Base-by-base conservation (phyloP, 2,329 filamentous ascomycete genomes). In the Albifimbria verrucaria region DNA sequence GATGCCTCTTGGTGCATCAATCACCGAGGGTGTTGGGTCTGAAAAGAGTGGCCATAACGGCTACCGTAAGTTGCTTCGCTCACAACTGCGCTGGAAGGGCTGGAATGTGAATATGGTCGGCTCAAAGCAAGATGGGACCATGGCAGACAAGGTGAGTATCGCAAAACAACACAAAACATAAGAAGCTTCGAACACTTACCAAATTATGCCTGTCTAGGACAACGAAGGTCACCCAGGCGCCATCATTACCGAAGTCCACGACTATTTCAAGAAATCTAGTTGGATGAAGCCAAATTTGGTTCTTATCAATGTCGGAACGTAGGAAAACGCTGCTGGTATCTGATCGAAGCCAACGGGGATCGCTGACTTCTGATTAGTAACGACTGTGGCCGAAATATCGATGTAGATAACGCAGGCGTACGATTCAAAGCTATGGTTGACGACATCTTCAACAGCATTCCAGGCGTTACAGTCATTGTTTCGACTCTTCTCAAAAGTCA, bases 51-150 rank as follows among this genome's bases (percentile, higher is more conserved):
- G n/a, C 26, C 9, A 15, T 15, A 71, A 72, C 56, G 71, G 72
- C 26, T 75, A 73, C 64, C 70, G 72, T 26, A 58, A 60, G 42
- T 52, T 54, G 24, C 62, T 75, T 2, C 64, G 65, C 26, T 53
- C 58, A 17, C 55, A 62, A 41, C 61, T 73, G 23, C 42, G 53
- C 3, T 55, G 49, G 15, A 57, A 59, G 7, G 68, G 67, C 23
- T 67, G 55, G 63, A 60, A 36, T 56, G 65, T 59, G 52, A 67
- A 68, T 64, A 73, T 72, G 65, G 71, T 75, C 15, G 72, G 73
- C 23, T 36, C 24, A 20, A 66, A 58, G n/a, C 60, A 61, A 21
- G 52, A 63, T 20, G 53, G 59, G 18, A 43, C 9, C 39, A 43
- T 43, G 39, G 20, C 15, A 49, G 71, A 71, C 49, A 62, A 52